Evolutionary conservation across 2,329 filamentous ascomycete species (phyloP), one percentile per base, ranked within the genome.

Genomic region (Cytospora piceae): DNA sequence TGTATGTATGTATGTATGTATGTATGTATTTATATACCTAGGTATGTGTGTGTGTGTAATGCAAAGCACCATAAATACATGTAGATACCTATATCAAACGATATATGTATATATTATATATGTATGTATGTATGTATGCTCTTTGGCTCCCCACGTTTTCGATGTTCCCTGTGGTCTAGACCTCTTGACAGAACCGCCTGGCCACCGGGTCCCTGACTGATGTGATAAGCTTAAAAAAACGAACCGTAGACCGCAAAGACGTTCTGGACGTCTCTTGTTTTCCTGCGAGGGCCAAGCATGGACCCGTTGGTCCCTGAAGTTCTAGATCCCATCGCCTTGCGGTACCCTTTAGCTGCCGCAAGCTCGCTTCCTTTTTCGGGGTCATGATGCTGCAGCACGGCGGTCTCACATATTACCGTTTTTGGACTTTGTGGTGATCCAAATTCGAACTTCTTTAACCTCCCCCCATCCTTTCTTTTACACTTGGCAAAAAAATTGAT

Each of bases 191-290:
- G 61, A 39, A 57, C 55, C 61, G 56, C 24, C 61, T 55, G 56
- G 56, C 39, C 39, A 42, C 39, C 39, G 39, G 60, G 60, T 62
- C 60, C 60, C 60, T 62, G 60, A 62, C 60, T 49, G 39, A 42
- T 42, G 39, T 39, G 39, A 54, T 51, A 63, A 63, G 61, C 61
- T 63, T 63, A 63, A 63, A n/a, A n/a, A n/a, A 37, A 55, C 61
- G 61, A 63, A 63, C 56, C 61, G 61, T 51, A 57, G 39, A 54
- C 61, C 42, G 53, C 61, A 54, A 29, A 51, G 46, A 24, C 3
- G 39, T 9, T 14, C 32, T 34, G 8, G 39, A 42, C 46, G 11
- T 49, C 46, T 49, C 46, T 49, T 49, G 20, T 46, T n/a, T 46
- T 46, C 53, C 29, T 57, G 59, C 39, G 17, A 31, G 46, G 55